These are phyloP conservation scores for Silene latifolia DNA, from an alignment of 148 eudicot species.

Conservation along the genomic window DNA sequence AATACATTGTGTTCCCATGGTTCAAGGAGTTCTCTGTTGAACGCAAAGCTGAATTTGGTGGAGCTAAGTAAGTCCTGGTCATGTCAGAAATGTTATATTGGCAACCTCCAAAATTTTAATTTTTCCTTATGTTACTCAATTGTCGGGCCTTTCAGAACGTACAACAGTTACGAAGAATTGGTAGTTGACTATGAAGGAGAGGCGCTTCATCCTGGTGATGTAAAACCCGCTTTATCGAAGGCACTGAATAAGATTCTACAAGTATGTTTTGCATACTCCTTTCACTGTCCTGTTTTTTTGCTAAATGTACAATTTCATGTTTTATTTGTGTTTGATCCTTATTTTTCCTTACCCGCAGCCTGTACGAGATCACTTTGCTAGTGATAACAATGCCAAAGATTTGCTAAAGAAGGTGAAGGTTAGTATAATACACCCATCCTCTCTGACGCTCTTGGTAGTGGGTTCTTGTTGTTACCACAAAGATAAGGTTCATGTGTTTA, in stretches of 20 bases:
- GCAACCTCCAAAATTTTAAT: not conserved
- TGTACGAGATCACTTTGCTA: slow-evolving; percentile 75
- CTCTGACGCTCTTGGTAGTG: not conserved
- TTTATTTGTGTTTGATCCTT: not conserved
- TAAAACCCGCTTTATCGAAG: slow-evolving; percentile 75
- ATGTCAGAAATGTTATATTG: not conserved
- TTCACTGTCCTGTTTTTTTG: not conserved
- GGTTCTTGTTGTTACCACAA: not conserved
- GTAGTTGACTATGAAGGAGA: slow-evolving; percentile 63
- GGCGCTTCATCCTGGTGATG: slow-evolving; percentile 73
- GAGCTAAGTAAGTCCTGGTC: slow-evolving; percentile 61
- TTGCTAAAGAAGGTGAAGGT: slow-evolving; percentile 83
- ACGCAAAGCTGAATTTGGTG: slow-evolving; percentile 68
- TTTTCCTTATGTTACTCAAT: not conserved
- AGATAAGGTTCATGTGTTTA: not conserved
- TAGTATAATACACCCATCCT: slow-evolving; percentile 15
- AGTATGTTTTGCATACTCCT: slow-evolving; percentile 31
- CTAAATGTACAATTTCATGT: not conserved
- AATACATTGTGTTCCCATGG: slow-evolving; percentile 84
- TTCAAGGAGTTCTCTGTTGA: slow-evolving; percentile 71
- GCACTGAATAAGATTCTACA: slow-evolving; percentile 70
- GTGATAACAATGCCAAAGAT: slow-evolving; percentile 54
- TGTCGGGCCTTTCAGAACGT: slow-evolving; percentile 45
- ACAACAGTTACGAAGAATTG: slow-evolving; percentile 54
- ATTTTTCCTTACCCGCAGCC: slow-evolving; percentile 40